These are phyloP conservation scores for Ziziphus jujuba DNA, from an alignment of 306 rosid species.

Conservation along the genomic window DNA sequence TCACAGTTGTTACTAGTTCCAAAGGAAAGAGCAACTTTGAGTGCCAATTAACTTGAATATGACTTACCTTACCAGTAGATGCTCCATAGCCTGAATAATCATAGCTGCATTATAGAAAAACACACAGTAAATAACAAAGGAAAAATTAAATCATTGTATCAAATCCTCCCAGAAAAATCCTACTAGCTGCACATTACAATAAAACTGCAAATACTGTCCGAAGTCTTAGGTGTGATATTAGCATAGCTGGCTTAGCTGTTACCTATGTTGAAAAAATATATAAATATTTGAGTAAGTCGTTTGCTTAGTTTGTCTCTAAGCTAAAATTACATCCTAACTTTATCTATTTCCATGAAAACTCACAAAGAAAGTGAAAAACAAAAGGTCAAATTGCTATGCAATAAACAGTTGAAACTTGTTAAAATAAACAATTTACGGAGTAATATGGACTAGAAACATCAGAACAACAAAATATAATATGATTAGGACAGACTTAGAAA, in stretches of 20 bases:
- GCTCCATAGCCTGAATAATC: constrained; percentile 98
- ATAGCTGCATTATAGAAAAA: constrained; percentile 62
- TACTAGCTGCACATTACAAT: no score
- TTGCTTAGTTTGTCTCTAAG: no score
- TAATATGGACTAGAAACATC: neutral
- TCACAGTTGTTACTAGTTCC: neutral
- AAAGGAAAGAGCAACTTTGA: neutral
- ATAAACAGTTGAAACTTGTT: neutral
- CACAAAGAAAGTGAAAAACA: neutral
- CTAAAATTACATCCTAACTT: no score
- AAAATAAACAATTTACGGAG: constrained; percentile 5
- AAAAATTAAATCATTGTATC: neutral
- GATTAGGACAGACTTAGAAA: constrained; percentile 5
- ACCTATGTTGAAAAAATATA: no score
- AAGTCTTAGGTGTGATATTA: no score
- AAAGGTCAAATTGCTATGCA: neutral
- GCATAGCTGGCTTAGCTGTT: no score
- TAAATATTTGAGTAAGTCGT: no score
- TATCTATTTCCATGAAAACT: no score
- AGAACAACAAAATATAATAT: constrained; percentile 6
- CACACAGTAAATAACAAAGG: constrained; percentile 21
- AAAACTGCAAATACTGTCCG: no score
- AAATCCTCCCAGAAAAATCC: no score
- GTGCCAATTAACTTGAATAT: neutral
- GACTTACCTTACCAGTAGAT: constrained; percentile 90